Base-by-base conservation (phyloP, 2,329 filamentous ascomycete genomes). In the Arthroderma sp. region DNA sequence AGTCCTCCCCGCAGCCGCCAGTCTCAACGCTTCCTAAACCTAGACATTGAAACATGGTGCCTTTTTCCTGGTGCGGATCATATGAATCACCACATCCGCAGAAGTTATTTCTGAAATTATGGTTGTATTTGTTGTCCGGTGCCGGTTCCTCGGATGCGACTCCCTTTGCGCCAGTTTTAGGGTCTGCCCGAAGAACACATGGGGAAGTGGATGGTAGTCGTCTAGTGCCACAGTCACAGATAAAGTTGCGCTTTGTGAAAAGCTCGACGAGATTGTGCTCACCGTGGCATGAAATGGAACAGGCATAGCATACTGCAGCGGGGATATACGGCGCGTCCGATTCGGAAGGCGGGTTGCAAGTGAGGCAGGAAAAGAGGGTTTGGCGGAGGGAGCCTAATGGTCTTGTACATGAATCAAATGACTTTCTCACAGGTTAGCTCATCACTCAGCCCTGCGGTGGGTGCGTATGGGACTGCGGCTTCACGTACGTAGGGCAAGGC, bases 41-140 rank as follows among this genome's bases (percentile, higher is more conserved):
- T 2, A 96, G 64, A 59, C 91, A 98, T 63, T 98, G 91, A 55
- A 93, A 98, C 91, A 98, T 98, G 34, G 88, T 96, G 0, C 89
- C 89, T 55, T 89, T 93, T 61, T 98, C 87, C 59, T 84, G 73
- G 40, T 89, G 77, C 0, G 89, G 79, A 59, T 95, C 83, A 59
- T 98, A 98, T 48, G 88, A 78, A 56, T 88, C 82, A 29, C 77
- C 77, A 58, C 91, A 98, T 1, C 83, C 85, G 61, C 91, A 98
- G 66, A 98, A 98, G 38, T 74, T 77, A 57, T 96, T 96, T 53
- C 78, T 75, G 57, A 94, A 98, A 68, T 98, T 98, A 49, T 95
- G 84, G 58, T 95, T 94, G 69, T 98, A 98, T 55, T 76, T 81
- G 68, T 98, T 96, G 36, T 70, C 68, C 10, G 79, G 73, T 4